Percentiles rank a stretch among this genome's conserved stretches.
These are phyloP conservation scores for Coprinellus micaceus DNA, from an alignment of 768 basidiomycete species.

Conservation along the genomic window DNA sequence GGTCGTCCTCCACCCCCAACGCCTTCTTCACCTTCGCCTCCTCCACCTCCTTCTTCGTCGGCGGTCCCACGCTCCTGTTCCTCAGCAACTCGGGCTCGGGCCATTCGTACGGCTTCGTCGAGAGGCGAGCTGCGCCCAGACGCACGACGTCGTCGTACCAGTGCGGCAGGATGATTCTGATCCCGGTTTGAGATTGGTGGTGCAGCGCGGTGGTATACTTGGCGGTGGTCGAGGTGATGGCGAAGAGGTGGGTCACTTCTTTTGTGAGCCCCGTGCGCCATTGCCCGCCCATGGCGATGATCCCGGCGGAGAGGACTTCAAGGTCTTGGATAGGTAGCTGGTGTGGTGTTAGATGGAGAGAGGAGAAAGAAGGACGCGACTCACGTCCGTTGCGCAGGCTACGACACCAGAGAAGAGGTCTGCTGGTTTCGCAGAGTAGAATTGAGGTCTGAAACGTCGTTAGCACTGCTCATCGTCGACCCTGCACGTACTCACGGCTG, in stretches of 20 bases:
- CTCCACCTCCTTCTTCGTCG: slow-evolving; percentile 22
- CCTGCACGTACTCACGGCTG: slow-evolving; percentile 46
- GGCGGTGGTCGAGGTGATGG: slow-evolving; percentile 45
- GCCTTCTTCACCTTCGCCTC: slow-evolving; percentile 22
- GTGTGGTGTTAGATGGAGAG: slow-evolving; percentile 1
- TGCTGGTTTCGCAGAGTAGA: slow-evolving; percentile 73
- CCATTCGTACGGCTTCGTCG: slow-evolving; percentile 62
- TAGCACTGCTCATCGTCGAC: neutral
- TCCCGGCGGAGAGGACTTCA: slow-evolving; percentile 69
- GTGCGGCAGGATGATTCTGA: slow-evolving; percentile 79
- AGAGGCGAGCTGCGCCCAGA: slow-evolving; percentile 47
- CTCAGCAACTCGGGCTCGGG: slow-evolving; percentile 60
- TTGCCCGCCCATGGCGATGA: slow-evolving; percentile 77
- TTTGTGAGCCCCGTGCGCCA: slow-evolving; percentile 72
- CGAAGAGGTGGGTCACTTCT: slow-evolving; percentile 87
- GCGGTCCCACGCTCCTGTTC: slow-evolving; percentile 16
- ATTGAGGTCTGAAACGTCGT: slow-evolving; percentile 49
- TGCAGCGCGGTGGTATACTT: slow-evolving; percentile 56
- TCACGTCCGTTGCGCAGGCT: slow-evolving; percentile 65
- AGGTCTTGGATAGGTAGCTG: slow-evolving; percentile 63
- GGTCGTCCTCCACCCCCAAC: slow-evolving; percentile 25
- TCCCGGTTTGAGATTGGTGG: slow-evolving; percentile 51
- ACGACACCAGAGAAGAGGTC: slow-evolving; percentile 83
- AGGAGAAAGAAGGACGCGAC: slow-evolving; percentile 12
- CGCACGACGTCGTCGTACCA: slow-evolving; percentile 86